Evolutionary conservation across 345 rosid species (phyloP).

Genomic region (Eucalyptus guilfoylei): DNA sequence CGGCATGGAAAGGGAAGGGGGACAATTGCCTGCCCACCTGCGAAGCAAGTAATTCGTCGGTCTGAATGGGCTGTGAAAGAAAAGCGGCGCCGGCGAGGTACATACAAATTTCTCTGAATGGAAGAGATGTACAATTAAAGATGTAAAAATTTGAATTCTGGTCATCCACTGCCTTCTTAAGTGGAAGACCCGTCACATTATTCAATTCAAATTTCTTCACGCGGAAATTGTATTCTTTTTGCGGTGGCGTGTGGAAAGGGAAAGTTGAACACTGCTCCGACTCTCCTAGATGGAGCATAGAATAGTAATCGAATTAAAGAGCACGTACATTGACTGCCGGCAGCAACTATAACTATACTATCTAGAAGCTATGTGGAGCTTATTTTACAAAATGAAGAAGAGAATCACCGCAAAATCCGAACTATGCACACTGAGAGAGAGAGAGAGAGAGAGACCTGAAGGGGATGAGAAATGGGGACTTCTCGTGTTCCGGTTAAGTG

Average conservation of each 20-base stretch:
- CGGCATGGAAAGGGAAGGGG: background rate
- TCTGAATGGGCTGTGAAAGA: background rate
- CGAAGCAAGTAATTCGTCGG: background rate
- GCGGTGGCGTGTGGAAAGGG: background rate
- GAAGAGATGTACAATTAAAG: background rate
- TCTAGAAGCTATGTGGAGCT: background rate
- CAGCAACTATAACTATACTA: background rate
- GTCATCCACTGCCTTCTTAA: too few species aligned
- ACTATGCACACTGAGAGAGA: background rate
- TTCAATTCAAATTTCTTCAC: background rate
- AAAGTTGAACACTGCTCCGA: background rate
- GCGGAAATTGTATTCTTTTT: background rate
- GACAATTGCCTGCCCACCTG: background rate
- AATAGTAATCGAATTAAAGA: background rate
- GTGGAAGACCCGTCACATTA: background rate
- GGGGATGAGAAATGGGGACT: constrained; percentile 24
- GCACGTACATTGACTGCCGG: background rate
- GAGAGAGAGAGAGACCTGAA: background rate
- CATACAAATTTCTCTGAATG: background rate
- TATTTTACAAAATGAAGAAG: background rate
- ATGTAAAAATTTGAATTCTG: too few species aligned
- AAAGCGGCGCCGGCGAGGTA: background rate
- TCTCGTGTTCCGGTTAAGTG: background rate
- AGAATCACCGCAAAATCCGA: background rate
- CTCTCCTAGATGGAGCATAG: background rate